Conservation (phyloP, 148 eudicot genomes). For the Pouteria glomerata region DNA sequence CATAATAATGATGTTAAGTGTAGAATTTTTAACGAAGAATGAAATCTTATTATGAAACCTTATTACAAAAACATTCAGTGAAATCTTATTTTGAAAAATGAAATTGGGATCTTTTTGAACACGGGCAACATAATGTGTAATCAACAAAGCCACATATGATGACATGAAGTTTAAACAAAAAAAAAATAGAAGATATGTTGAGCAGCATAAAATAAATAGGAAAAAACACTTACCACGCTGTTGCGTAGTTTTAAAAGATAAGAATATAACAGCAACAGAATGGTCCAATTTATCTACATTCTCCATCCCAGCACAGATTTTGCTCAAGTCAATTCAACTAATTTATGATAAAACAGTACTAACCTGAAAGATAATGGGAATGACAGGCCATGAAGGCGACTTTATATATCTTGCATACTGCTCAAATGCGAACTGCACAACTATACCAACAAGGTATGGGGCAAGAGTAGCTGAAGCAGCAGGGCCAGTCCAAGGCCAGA, state of each 20-base stretch:
- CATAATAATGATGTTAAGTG: background rate
- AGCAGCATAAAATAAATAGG: background rate
- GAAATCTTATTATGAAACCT: no score
- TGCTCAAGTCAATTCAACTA: background rate
- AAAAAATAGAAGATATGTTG: no score
- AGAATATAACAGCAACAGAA: background rate
- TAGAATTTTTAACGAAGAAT: background rate
- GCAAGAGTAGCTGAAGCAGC: constrained; percentile 99
- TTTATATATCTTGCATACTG: constrained; percentile 69
- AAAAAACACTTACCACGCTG: background rate
- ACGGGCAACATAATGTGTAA: no score
- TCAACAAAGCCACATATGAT: no score
- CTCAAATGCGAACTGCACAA: constrained; percentile 94
- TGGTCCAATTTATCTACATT: background rate
- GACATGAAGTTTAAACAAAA: no score
- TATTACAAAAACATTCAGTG: no score
- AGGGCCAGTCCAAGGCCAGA: constrained; percentile 99
- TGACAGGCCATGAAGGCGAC: constrained; percentile 87
- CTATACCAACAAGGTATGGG: constrained; percentile 97
- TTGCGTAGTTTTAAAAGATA: background rate
- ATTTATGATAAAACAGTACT: background rate
- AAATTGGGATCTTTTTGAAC: no score
- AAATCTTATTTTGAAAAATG: no score
- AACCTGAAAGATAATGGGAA: constrained; percentile 88
- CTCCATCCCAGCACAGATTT: constrained; percentile 1